Evolutionary conservation across 148 eudicot species (phyloP), one percentile per base, ranked within the genome.

Genomic region (Chenopodium album): DNA sequence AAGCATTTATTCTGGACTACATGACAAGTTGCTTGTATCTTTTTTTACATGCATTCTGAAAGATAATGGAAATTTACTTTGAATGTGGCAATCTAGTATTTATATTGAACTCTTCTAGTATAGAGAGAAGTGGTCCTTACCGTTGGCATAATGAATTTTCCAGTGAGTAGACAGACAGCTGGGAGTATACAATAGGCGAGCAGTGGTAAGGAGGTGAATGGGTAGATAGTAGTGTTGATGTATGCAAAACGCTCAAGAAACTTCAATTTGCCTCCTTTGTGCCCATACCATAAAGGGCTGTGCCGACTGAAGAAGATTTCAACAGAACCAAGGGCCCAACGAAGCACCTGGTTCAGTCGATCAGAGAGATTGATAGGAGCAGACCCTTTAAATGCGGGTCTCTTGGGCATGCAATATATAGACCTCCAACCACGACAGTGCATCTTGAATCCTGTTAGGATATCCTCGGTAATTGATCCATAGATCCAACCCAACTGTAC

Each of bases 371-470:
- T 95, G 80, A 95, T 95, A 26, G 98, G 98, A 87, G 98, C 98
- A 77, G 98, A 91, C 62, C 98, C 98, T 83, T 95, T 95, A 84
- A 95, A 95, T 46, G 98, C 98, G 31, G 98, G 85, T 82, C 88
- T 81, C 29, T 91, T 92, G 44, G 98, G 98, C 98, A 95, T 95
- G 79, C 99, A 95, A 80, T 95, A 95, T 71, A 95, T 92, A 34
- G 99, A 95, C 86, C 97, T 92, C 99, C 99, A 95, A 56, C 99
- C 99, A 46, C 99, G 99, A 68, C 99, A 95, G 80, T 95, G 99
- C 99, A 95, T 95, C 88, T 95, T 95, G 90, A 95, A 95, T 59
- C 99, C 99, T 77, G 99, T 95, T 78, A 95, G 86, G 86, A 95
- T 95, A 86, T 95, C 99, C 84, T 95, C 99, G 2, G 99, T 95